Base-by-base conservation (phyloP, 179 eudicot genomes). In the Beta macrorhiza region DNA sequence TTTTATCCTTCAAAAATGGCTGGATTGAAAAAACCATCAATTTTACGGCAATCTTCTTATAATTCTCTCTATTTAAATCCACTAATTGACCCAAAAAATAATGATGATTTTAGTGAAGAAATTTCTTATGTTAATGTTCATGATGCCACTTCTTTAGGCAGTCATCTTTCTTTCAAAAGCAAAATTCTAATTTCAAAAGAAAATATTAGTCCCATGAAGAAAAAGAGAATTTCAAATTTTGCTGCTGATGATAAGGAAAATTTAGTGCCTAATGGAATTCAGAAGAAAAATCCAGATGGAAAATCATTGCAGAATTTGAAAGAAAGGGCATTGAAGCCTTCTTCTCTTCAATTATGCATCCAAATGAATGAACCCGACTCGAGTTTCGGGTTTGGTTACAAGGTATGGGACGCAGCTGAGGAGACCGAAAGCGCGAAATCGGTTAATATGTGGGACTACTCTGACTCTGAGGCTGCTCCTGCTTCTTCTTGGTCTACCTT, bases 401-500 rank as follows among this genome's bases (percentile, higher is more conserved):
- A 85, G 63, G 79, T 78, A 62, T 86, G 90, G 91, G 95, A 92
- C 2, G 71, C 85, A 1, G 69, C 70, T 58, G 84, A 81, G 62
- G 87, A 84, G 67, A 81, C 84, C 0, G 87, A 84, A 52, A 89
- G 84, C 32, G 80, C 87, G 0, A 89, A 84, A 74, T 89, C 93
- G 2, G 92, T 57, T 0, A 89, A 92, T 75, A 78, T 93, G 73
- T 93, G 99, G 98, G 97, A 93, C 80, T 89, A 86, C 82, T 95
- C 99, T 9, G 99, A 96, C 79, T 92, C 99, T 1, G 99, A 96
- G 81, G 89, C 99, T 85, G 99, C 98, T 56, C 99, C 99, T 8
- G 98, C 93, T 85, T 93, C 99, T n/a, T 91, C 98, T 4, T 96
- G 99, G 99, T 90, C 97, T 80, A 90, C 97, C 5, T 67, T 96